Evolutionary conservation across 2,329 filamentous ascomycete species (phyloP), one percentile per base, ranked within the genome.

Genomic region (Sclerotinia minor): DNA sequence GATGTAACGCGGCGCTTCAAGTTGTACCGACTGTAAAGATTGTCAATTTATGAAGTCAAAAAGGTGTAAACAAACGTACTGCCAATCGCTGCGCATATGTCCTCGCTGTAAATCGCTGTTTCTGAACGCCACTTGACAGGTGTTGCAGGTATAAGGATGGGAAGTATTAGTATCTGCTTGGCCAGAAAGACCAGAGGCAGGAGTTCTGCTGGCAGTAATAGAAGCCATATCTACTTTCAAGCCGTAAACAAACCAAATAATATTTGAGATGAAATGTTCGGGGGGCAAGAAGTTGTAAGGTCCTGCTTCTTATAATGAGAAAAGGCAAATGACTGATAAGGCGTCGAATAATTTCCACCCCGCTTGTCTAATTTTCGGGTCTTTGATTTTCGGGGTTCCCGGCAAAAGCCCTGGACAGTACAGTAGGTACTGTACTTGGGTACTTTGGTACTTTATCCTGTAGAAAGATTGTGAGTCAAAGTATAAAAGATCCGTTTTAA

Each of bases 61-160:
- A 66, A n/a, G 52, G 63, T 41, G 32, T 50, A 67, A 44, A 35
- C 60, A 64, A 65, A 89, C 92, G 81, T 85, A 95, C 91, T 99
- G 94, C 95, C 95, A 99, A 81, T 99, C 95, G 75, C 90, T 95
- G 79, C 95, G 93, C 95, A 99, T 99, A 78, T 99, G 95, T 49
- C 87, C 89, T 78, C 95, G 89, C 81, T 99, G 95, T 67, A 96
- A 85, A 77, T 98, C 94, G 78, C 92, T 93, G 77, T 92, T 93
- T 73, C 94, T 90, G 81, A 98, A 99, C 64, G 94, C 95, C 74
- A 99, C 94, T 79, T 97, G 92, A 78, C 95, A 99, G 68, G 94
- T 95, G 80, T 98, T 99, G 87, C 95, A 99, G 67, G 94, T 98
- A 81, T 94, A 99, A 1, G 95, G 94, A 78, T 97, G 92, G 35